These are phyloP conservation scores for Diaporthe ampelina DNA, from an alignment of 2,329 filamentous ascomycete species.

Conservation along the genomic window DNA sequence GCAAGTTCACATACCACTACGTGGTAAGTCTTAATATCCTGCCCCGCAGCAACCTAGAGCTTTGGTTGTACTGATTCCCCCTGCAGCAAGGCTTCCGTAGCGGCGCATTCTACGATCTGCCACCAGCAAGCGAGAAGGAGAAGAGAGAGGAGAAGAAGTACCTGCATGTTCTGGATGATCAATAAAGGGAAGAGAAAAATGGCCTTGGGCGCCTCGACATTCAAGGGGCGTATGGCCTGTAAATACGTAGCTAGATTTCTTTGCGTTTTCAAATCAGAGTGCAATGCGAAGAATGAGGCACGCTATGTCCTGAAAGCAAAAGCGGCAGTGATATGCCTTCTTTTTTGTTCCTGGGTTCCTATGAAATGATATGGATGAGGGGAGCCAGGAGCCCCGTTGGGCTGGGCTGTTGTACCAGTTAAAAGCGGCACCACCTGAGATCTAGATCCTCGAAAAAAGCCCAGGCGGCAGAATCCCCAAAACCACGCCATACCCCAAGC, in stretches of 20 bases:
- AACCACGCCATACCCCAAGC: background rate
- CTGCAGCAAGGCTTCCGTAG: slow-evolving; percentile 89
- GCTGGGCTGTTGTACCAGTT: slow-evolving; percentile 7
- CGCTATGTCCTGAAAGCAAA: background rate
- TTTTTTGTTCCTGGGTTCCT: background rate
- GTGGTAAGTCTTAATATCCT: slow-evolving; percentile 71
- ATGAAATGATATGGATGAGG: background rate
- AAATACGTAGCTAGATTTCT: slow-evolving; percentile 50
- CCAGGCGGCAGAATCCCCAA: background rate
- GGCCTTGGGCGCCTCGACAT: slow-evolving; percentile 36
- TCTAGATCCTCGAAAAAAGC: background rate
- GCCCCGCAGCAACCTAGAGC: background rate
- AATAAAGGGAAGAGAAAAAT: slow-evolving; percentile 65
- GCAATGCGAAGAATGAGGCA: slow-evolving; percentile 32
- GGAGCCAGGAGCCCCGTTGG: slow-evolving; percentile 9
- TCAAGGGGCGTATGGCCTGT: slow-evolving; percentile 40
- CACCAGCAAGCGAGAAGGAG: slow-evolving; percentile 94
- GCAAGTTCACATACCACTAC: slow-evolving; percentile 92
- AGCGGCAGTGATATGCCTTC: background rate
- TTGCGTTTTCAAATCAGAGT: slow-evolving; percentile 43
- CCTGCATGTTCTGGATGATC: slow-evolving; percentile 90
- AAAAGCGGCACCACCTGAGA: background rate
- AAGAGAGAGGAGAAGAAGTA: slow-evolving; percentile 97
- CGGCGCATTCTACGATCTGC: slow-evolving; percentile 90
- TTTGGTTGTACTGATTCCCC: slow-evolving; percentile 43